Base-by-base conservation (phyloP, 306 rosid genomes). In the Phaseolus lunatus region DNA sequence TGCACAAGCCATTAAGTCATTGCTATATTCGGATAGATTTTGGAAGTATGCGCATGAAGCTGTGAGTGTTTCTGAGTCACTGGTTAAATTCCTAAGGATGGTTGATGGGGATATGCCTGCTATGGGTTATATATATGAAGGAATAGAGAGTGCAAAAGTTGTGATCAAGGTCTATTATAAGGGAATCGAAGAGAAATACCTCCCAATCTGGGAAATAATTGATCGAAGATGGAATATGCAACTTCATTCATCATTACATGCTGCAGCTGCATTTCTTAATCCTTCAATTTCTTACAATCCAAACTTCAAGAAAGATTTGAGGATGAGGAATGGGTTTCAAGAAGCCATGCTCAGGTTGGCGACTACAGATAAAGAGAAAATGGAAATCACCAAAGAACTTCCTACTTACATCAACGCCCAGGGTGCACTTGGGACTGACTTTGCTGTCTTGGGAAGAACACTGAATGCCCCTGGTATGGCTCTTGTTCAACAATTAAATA, bases 101-200 rank as follows among this genome's bases (percentile, higher is more conserved):
- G 90, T 89, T 77, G 94, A 89, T 26, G 93, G 91, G 31, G 97
- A 89, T 78, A 88, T 89, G 92, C 91, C 94, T 19, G 89, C 89
- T 24, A 86, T 89, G 89, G 91, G 97, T 43, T 88, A 88, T 80
- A 77, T 89, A 67, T 84, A 76, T 67, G 88, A 86, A 78, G 91
- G 84, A 78, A 84, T 92, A 35, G 92, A 88, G 84, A 86, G 84
- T 86, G 87, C 87, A 70, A 89, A 89, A 85, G 61, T 24, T 76
- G 70, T 80, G 66, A 82, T 88, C 77, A 86, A 86, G 76, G 20
- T 81, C 62, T 84, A 85, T 78, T 89, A 85, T 74, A 82, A 89
- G 77, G 94, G 89, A 33, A 44, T 77, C 10, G 92, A 83, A 82
- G 89, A 88, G 78, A 88, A 86, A 29, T 91, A 86, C 79, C 70